Base-by-base conservation (phyloP, 1,139 yeast species). In the Pichia terricola region DNA sequence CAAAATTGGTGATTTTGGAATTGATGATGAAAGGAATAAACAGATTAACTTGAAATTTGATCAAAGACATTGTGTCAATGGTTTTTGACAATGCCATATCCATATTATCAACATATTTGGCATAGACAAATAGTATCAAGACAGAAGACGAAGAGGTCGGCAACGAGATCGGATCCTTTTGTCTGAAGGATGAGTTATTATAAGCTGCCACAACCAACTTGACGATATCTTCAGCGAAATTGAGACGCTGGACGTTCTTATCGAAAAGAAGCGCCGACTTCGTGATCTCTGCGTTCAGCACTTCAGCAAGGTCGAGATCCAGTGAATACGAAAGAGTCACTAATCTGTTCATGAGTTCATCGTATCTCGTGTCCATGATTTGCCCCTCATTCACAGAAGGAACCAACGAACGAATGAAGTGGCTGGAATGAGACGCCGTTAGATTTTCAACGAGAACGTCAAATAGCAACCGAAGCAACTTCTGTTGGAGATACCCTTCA, bases 261-360 rank as follows among this genome's bases (percentile, higher is more conserved):
- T 48, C 45, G 40, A 65, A 62, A 11, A 66, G 38, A 10, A 45
- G 51, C 2, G 57, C 45, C 1, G 68, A 58, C 2, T 54, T 49
- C 5, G 57, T 56, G 22, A 63, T 53, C 45, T 57, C 50, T 3
- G 67, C 59, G 4, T 57, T 53, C 47, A 84, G 73, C 34, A 62
- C 60, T 1, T 57, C 58, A 9, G 63, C 61, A 33, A 79, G 62
- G 43, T 80, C 77, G 42, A 87, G 57, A 60, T 88, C 96, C 61
- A 69, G 74, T 16, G 88, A 76, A 38, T 67, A 56, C 1, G 80
- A 69, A 51, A 84, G 65, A 3, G 48, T 40, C 9, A 47, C 30
- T 6, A 76, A 56, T 43, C 88, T 66, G 34, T 69, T 70, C 27
- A 69, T 48, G 33, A 66, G 59, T 45, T 65, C 70, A n/a, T 53